A percentile compares a stretch with the other conserved stretches of the same genome.
phyloP scores from a whole-genome alignment of 2,329 filamentous ascomycete genomes.

The Botrytis pseudocinerea region DNA sequence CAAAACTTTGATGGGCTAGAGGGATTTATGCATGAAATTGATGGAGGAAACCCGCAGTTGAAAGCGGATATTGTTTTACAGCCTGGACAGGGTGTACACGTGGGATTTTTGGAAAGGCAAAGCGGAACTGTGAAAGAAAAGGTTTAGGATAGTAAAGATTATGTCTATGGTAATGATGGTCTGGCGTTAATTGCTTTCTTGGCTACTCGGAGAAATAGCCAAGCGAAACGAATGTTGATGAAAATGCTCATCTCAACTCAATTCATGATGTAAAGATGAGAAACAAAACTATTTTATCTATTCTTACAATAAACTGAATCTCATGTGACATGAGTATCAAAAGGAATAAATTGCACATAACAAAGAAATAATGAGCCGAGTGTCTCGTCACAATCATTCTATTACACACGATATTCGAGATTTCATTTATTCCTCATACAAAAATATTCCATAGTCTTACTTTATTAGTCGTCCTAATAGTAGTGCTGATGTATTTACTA shows the following conservation, averaged over 20 bases:
- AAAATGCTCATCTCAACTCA: background rate
- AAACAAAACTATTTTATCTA: background rate
- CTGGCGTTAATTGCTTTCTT: background rate
- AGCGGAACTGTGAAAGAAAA: background rate
- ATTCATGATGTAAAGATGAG: background rate
- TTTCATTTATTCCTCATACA: background rate
- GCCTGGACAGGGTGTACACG: conserved; percentile 58
- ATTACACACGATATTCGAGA: background rate
- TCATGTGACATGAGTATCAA: background rate
- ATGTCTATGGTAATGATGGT: background rate
- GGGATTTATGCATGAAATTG: conserved; percentile 55
- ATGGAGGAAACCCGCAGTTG: conserved; percentile 54
- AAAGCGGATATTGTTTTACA: conserved; percentile 62
- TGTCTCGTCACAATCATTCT: background rate
- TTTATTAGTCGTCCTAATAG: background rate
- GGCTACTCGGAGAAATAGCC: background rate
- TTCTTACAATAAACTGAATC: background rate
- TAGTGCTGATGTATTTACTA: background rate
- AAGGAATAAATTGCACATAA: background rate
- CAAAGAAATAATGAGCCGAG: background rate
- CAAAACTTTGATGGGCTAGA: conserved; percentile 69
- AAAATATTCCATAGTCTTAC: background rate
- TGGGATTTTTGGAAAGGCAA: conserved; percentile 54
- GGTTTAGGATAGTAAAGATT: background rate
- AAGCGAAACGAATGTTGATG: background rate